phyloP scores from a whole-genome alignment of 2,329 filamentous ascomycete genomes.

The Epichloe festucae region DNA sequence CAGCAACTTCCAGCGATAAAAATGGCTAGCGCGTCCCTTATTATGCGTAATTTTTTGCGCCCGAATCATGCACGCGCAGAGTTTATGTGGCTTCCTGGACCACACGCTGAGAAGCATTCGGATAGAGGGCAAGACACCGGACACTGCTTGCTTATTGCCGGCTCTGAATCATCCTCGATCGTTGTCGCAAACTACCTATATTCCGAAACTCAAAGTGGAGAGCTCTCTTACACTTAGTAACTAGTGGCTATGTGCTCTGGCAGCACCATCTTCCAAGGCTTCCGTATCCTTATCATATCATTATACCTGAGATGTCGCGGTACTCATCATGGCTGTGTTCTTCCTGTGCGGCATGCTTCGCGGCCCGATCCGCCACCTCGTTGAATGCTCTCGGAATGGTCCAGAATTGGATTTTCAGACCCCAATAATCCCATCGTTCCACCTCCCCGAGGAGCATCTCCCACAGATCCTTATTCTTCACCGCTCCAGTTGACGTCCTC shows the following conservation, averaged over 20 bases:
- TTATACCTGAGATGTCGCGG: accelerated
- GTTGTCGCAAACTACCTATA: too few species aligned
- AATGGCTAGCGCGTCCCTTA: too few species aligned
- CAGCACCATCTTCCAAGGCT: background rate
- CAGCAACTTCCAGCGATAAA: too few species aligned
- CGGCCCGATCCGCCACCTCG: background rate
- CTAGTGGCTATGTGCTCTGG: background rate
- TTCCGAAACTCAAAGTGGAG: too few species aligned
- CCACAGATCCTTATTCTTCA: background rate
- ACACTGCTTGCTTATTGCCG: too few species aligned
- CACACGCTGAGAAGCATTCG: too few species aligned
- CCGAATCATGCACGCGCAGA: too few species aligned
- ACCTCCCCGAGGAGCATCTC: background rate
- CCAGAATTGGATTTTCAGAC: background rate
- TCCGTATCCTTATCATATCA: background rate
- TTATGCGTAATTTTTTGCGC: too few species aligned
- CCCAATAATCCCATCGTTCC: background rate
- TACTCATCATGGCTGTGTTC: background rate
- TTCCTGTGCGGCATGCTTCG: background rate
- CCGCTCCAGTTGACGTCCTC: background rate
- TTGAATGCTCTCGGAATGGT: background rate
- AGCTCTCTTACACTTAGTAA: too few species aligned
- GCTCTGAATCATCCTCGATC: too few species aligned
- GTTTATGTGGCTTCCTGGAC: too few species aligned
- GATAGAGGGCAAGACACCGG: too few species aligned